Percentiles rank a stretch among this genome's conserved stretches.
Conservation (phyloP, 148 eudicot genomes). For the Silene latifolia region DNA sequence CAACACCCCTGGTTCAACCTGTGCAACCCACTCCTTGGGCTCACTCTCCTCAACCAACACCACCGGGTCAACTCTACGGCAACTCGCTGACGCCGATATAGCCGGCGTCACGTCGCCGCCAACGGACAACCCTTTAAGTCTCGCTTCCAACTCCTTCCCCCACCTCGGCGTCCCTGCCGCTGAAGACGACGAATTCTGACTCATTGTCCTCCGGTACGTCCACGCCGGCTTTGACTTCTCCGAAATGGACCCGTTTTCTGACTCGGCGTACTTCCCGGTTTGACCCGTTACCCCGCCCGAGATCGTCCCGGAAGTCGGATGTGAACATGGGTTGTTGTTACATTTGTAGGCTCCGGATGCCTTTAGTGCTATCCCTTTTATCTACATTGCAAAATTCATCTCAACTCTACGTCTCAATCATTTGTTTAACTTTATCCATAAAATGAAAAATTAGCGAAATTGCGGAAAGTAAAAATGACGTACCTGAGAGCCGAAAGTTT, state of each 20-base stretch:
- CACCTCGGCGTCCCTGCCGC: constrained; percentile 51
- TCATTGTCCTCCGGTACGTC: constrained; percentile 53
- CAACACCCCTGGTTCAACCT: constrained; percentile 93
- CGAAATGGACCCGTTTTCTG: constrained; percentile 36
- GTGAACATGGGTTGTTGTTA: constrained; percentile 48
- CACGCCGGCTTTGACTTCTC: constrained; percentile 57
- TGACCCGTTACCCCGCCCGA: constrained; percentile 25
- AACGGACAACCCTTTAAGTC: constrained; percentile 75
- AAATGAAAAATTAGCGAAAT: background rate
- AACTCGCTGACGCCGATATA: constrained; percentile 30
- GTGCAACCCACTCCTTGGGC: constrained; percentile 99
- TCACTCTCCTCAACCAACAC: constrained; percentile 84
- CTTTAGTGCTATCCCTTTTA: constrained; percentile 57
- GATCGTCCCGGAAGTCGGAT: constrained; percentile 20
- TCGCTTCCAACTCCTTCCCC: constrained; percentile 96
- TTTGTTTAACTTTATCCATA: too few relatives aligned
- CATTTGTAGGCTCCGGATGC: constrained; percentile 71
- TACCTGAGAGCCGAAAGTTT: constrained; percentile 79
- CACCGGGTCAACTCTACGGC: constrained; percentile 56
- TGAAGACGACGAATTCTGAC: constrained; percentile 61
- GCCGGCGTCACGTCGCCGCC: constrained; percentile 44
- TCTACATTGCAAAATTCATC: constrained; percentile 5
- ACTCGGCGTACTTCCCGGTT: constrained; percentile 22
- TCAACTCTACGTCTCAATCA: too few relatives aligned
- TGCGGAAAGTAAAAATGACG: too few relatives aligned